These are phyloP conservation scores for Phialocephala sp. DNA, from an alignment of 2,329 filamentous ascomycete species.

Conservation along the genomic window DNA sequence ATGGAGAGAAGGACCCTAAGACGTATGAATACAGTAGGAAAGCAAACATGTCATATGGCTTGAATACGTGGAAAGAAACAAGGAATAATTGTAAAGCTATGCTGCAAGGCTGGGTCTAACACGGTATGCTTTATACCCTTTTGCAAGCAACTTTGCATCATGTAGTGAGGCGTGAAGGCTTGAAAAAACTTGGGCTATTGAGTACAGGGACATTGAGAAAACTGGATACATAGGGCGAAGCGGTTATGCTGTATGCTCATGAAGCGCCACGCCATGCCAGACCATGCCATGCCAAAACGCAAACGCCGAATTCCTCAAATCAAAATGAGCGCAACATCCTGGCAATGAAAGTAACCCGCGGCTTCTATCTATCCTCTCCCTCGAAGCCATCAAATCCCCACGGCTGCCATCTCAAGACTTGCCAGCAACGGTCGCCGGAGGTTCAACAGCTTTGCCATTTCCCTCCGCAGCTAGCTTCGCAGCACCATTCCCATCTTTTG, in stretches of 20 bases:
- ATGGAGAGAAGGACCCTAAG: too few relatives aligned
- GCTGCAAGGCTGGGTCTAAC: too few relatives aligned
- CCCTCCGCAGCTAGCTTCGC: constrained; percentile 16
- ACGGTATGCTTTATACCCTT: too few relatives aligned
- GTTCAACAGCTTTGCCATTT: constrained; percentile 10
- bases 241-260: not conserved
- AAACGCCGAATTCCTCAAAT: constrained; percentile 4
- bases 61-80: too few relatives aligned
- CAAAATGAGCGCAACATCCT: not conserved
- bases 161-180: too few relatives aligned
- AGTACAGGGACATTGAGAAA: too few relatives aligned
- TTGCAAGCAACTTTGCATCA: too few relatives aligned
- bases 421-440: not conserved
- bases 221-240: too few relatives aligned
- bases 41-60: too few relatives aligned
- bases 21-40: too few relatives aligned
- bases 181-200: too few relatives aligned
- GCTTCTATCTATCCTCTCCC: not conserved
- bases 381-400: not conserved
- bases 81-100: too few relatives aligned
- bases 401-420: not conserved
- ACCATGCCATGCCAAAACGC: not conserved
- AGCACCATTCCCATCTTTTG: constrained; percentile 32
- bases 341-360: not conserved
- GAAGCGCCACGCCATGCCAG: not conserved